These are phyloP conservation scores for Cystobasidium tubakii DNA, from an alignment of 768 basidiomycete genomes.

Conservation along the genomic window DNA sequence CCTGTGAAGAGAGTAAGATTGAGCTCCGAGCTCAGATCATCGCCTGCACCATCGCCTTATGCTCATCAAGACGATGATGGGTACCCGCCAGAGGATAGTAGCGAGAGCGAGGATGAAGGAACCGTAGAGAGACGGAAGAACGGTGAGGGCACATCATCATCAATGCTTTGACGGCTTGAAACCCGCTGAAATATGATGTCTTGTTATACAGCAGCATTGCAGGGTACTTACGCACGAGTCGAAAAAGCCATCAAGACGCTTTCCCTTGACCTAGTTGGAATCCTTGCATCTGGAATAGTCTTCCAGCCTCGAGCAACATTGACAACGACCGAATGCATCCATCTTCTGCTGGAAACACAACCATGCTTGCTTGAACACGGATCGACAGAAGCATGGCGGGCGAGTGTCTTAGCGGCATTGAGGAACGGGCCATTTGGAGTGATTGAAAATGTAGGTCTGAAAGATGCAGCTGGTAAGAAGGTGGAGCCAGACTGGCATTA, in stretches of 20 bases:
- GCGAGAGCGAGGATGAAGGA: conserved; percentile 26
- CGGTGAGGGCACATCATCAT: too few species aligned
- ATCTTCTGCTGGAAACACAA: conserved; percentile 24
- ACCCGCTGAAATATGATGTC: too few species aligned
- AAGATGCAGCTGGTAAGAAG: conserved; percentile 36
- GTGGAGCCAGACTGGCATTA: conserved; percentile 34
- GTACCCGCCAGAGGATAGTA: conserved; percentile 25
- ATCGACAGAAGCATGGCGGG: neutral
- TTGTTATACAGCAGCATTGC: neutral
- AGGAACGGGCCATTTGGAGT: conserved; percentile 37
- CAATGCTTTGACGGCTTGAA: too few species aligned
- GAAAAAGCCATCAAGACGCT: neutral
- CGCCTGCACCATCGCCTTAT: conserved; percentile 28
- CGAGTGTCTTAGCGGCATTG: neutral
- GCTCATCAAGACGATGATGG: conserved; percentile 35
- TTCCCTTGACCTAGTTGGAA: conserved; percentile 27
- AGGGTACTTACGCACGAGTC: neutral
- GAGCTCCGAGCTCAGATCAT: conserved; percentile 3
- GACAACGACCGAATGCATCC: conserved; percentile 28
- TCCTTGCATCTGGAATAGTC: conserved; percentile 31
- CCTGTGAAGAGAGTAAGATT: conserved; percentile 7
- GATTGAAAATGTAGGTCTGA: conserved; percentile 16
- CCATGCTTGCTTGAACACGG: conserved; percentile 14
- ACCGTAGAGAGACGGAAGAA: neutral
- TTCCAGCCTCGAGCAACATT: conserved; percentile 33